These are phyloP conservation scores for Zygosaccharomyces gambellarensis DNA, from an alignment of 805 yeast species.

Conservation along the genomic window DNA sequence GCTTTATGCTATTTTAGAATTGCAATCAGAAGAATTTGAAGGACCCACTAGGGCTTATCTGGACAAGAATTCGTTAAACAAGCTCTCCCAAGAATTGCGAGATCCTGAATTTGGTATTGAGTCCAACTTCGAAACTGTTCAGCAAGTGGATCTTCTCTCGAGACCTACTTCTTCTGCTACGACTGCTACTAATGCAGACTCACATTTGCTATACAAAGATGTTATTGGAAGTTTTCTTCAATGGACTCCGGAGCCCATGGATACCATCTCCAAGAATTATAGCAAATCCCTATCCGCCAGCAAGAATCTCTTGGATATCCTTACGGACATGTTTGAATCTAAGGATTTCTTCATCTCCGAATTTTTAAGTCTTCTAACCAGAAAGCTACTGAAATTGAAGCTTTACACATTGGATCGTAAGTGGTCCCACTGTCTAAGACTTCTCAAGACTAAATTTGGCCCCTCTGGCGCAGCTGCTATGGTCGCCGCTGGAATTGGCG, in stretches of 20 bases:
- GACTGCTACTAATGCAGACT: neutral
- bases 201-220: constrained; percentile 15
- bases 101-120: constrained; percentile 27
- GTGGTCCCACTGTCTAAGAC: constrained; percentile 25
- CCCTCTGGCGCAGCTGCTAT: constrained; percentile 5
- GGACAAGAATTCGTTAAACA: constrained; percentile 9
- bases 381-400: constrained; percentile 20
- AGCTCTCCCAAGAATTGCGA: constrained; percentile 45
- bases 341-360: constrained; percentile 24
- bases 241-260: constrained; percentile 30
- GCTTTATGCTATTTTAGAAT: constrained; percentile 64
- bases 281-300: constrained; percentile 8
- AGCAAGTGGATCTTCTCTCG: neutral
- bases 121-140: neutral
- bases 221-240: constrained; percentile 20
- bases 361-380: constrained; percentile 22
- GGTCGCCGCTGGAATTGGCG: constrained; percentile 1
- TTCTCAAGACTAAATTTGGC: constrained; percentile 19
- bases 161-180: neutral
- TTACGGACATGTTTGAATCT: constrained; percentile 26
- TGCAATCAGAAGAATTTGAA: constrained; percentile 18
- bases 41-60: constrained; percentile 6
- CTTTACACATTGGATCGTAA: constrained; percentile 23
- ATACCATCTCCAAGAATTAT: constrained; percentile 9
- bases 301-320: constrained; percentile 22